phyloP scores from a whole-genome alignment of 768 basidiomycete genomes.

The Tremella fuciformis region DNA sequence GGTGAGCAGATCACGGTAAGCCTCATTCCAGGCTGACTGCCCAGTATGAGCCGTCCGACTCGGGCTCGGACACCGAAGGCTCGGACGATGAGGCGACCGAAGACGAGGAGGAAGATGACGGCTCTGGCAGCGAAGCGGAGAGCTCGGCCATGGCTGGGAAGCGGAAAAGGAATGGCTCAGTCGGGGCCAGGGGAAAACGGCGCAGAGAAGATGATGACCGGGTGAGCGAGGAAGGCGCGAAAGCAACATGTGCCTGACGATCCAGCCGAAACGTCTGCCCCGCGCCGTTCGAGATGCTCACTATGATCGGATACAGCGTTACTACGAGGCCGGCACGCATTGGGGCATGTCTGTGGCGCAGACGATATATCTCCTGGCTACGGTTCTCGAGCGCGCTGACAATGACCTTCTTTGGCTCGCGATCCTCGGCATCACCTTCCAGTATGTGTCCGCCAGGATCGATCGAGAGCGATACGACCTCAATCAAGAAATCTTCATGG shows the following conservation, averaged over 20 bases:
- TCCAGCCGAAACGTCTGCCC: constrained; percentile 61
- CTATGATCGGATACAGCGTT: constrained; percentile 66
- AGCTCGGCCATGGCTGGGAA: constrained; percentile 36
- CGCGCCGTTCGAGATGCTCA: constrained; percentile 68
- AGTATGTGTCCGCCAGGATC: constrained; percentile 84
- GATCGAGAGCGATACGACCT: constrained; percentile 80
- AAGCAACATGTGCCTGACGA: background rate
- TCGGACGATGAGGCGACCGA: constrained; percentile 56
- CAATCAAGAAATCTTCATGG: constrained; percentile 73
- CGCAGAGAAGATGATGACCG: constrained; percentile 23
- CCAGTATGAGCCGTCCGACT: constrained; percentile 73
- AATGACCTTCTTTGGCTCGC: constrained; percentile 94
- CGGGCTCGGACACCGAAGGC: constrained; percentile 52
- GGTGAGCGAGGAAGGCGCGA: constrained; percentile 10
- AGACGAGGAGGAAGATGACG: constrained; percentile 48
- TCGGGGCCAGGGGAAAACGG: constrained; percentile 15
- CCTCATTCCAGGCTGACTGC: background rate
- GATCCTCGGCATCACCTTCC: constrained; percentile 86
- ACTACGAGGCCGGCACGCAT: constrained; percentile 81
- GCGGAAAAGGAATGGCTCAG: constrained; percentile 25
- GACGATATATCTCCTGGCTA: constrained; percentile 84
- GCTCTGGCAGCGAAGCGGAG: constrained; percentile 26
- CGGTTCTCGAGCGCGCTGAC: constrained; percentile 84
- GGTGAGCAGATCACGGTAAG: constrained; percentile 54
- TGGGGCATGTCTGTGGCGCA: constrained; percentile 86